A percentile compares a stretch with the other conserved stretches of the same genome.
Evolutionary conservation across 2,329 filamentous ascomycete species (phyloP).

Genomic region (Monosporascus sp.): DNA sequence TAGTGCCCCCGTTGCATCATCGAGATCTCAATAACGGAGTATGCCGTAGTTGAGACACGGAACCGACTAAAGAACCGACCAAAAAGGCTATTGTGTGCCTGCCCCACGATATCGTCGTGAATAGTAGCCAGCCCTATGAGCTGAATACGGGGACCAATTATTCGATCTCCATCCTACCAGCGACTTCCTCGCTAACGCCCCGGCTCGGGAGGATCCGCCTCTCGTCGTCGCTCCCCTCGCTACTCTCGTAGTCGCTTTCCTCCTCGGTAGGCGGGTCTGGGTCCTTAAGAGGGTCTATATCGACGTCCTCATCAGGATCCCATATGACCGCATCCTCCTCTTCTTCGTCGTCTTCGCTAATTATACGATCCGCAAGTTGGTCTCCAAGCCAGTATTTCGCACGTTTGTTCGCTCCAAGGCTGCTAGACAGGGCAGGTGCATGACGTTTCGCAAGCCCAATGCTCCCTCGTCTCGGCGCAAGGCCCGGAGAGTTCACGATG

Average conservation of each 20-base stretch:
- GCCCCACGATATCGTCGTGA: no score
- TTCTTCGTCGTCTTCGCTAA: conserved; percentile 41
- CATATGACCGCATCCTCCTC: conserved; percentile 42
- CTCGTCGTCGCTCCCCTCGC: conserved; percentile 33
- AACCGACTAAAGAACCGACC: no score
- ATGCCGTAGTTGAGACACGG: no score
- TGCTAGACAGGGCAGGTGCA: conserved; percentile 21
- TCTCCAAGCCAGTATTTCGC: conserved; percentile 86
- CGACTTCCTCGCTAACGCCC: conserved; percentile 59
- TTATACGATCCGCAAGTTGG: conserved; percentile 44
- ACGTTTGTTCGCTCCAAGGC: conserved; percentile 65
- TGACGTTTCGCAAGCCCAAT: conserved; percentile 24
- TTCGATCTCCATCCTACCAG: conserved; percentile 58
- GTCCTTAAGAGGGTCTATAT: conserved; percentile 48
- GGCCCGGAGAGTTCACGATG: conserved; percentile 40
- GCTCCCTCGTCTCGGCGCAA: conserved; percentile 23
- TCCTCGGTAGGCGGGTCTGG: conserved; percentile 42
- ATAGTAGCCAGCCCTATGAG: no score
- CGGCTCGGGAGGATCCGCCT: conserved; percentile 42
- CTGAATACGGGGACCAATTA: background rate
- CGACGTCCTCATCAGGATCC: conserved; percentile 55
- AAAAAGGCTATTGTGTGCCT: no score
- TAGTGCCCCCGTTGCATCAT: no score
- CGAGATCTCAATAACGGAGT: no score
- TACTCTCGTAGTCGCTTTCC: conserved; percentile 39